Percentiles rank a stretch among this genome's conserved stretches.
phyloP scores from a whole-genome alignment of 2,329 filamentous ascomycete genomes.

The Colletotrichum sp. region DNA sequence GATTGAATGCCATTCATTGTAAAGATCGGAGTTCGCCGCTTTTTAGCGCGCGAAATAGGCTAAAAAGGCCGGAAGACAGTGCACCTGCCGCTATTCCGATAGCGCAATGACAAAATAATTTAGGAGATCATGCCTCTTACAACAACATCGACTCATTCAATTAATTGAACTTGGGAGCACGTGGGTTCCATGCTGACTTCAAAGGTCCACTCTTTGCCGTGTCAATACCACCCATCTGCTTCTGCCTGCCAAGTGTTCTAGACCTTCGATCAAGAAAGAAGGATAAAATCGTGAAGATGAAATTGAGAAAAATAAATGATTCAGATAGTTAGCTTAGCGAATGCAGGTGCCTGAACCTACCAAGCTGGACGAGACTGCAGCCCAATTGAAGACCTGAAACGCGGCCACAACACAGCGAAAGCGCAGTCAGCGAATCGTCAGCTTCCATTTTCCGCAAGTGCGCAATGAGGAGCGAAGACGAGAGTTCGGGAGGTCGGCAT shows the following conservation, averaged over 20 bases:
- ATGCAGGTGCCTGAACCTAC: not conserved
- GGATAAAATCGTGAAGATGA: fast-evolving
- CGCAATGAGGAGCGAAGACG: fast-evolving
- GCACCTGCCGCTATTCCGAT: not conserved
- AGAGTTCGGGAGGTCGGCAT: not conserved
- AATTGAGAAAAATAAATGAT: not conserved
- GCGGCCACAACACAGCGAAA: fast-evolving
- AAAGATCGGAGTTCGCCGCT: not conserved
- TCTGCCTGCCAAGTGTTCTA: not conserved
- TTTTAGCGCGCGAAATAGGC: not conserved
- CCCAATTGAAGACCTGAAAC: fast-evolving
- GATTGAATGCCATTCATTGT: fast-evolving
- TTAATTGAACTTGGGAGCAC: not conserved
- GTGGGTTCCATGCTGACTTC: not conserved
- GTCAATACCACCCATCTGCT: not conserved
- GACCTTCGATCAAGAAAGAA: not conserved
- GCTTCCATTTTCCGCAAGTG: fast-evolving
- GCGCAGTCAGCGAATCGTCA: not conserved
- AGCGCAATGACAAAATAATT: not conserved
- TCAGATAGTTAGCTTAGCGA: fast-evolving
- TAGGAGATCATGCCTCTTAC: not conserved
- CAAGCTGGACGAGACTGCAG: fast-evolving
- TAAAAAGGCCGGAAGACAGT: not conserved
- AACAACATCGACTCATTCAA: not conserved
- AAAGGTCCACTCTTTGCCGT: not conserved